Percentiles rank a stretch among this genome's conserved stretches.
These are phyloP conservation scores for Kalmanozyma brasiliensis DNA, from an alignment of 1,284 basidiomycete species.

Conservation along the genomic window DNA sequence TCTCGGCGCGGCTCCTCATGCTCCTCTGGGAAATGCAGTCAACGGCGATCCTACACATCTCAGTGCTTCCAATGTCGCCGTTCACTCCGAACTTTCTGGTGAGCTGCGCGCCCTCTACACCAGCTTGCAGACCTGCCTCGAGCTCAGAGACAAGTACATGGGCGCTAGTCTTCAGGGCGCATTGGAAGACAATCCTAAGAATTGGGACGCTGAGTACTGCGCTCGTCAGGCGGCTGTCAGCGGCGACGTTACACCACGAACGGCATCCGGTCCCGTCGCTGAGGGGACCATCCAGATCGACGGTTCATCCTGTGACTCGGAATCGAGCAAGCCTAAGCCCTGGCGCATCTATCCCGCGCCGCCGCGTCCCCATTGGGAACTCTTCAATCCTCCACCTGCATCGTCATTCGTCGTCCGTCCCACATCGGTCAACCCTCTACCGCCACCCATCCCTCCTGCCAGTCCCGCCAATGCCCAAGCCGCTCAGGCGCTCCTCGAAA, in stretches of 20 bases:
- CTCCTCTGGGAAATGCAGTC: slow-evolving; percentile 2
- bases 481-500: slow-evolving; percentile 63
- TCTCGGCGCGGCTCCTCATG: slow-evolving; percentile 48
- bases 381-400: slow-evolving; percentile 63
- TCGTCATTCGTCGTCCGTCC: slow-evolving; percentile 63
- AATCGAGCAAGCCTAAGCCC: slow-evolving; percentile 54
- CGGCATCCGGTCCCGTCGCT: slow-evolving; percentile 10
- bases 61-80: slow-evolving; percentile 37
- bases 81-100: slow-evolving; percentile 52
- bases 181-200: slow-evolving; percentile 66
- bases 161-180: slow-evolving; percentile 57
- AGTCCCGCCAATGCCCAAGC: slow-evolving; percentile 64
- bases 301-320: slow-evolving; percentile 49
- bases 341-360: slow-evolving; percentile 67
- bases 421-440: slow-evolving; percentile 56
- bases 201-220: slow-evolving; percentile 67
- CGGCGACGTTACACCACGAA: slow-evolving; percentile 6
- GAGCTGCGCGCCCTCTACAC: slow-evolving; percentile 60
- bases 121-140: slow-evolving; percentile 61
- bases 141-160: slow-evolving; percentile 67
- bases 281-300: slow-evolving; percentile 61
- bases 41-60: slow-evolving; percentile 21
- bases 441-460: slow-evolving; percentile 62
- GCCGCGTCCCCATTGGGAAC: slow-evolving; percentile 67
- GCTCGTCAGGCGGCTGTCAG: slow-evolving; percentile 29